These are phyloP conservation scores for Saccharomyces eubayanus DNA, from an alignment of 805 yeast species.

Conservation along the genomic window DNA sequence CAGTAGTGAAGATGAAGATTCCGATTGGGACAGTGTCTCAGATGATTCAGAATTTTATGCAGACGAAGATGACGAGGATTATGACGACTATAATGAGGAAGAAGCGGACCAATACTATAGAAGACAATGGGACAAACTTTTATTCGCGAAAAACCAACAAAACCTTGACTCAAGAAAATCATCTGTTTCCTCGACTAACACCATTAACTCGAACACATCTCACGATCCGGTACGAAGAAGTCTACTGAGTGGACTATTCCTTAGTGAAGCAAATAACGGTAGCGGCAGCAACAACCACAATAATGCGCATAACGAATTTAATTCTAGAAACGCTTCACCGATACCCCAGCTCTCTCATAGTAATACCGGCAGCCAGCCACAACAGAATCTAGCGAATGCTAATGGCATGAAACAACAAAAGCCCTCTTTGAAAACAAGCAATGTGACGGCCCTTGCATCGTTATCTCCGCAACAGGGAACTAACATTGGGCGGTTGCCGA, in stretches of 20 bases:
- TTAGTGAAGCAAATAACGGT: slow-evolving; percentile 11
- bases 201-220: slow-evolving; percentile 4
- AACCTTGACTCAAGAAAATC: slow-evolving; percentile 3
- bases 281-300: slow-evolving; percentile 1
- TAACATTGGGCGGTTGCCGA: neutral
- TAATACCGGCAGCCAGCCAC: neutral
- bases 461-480: slow-evolving; percentile 20
- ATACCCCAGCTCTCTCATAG: neutral
- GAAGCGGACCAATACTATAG: slow-evolving; percentile 28
- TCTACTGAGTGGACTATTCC: slow-evolving; percentile 26
- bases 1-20: slow-evolving; percentile 31
- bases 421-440: slow-evolving; percentile 16
- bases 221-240: slow-evolving; percentile 22
- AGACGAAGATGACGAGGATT: slow-evolving; percentile 18
- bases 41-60: slow-evolving; percentile 23
- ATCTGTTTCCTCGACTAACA: neutral
- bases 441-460: slow-evolving; percentile 24
- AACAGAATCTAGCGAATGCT: neutral
- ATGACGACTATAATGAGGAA: slow-evolving; percentile 21
- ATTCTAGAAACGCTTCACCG: neutral
- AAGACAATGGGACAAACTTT: slow-evolving; percentile 27
- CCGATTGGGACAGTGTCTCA: slow-evolving; percentile 28
- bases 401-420: slow-evolving; percentile 2
- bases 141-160: slow-evolving; percentile 16
- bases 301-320: neutral